Evolutionary conservation across 2,329 filamentous ascomycete genomes (phyloP).

Genomic region (Penicillium sp.): DNA sequence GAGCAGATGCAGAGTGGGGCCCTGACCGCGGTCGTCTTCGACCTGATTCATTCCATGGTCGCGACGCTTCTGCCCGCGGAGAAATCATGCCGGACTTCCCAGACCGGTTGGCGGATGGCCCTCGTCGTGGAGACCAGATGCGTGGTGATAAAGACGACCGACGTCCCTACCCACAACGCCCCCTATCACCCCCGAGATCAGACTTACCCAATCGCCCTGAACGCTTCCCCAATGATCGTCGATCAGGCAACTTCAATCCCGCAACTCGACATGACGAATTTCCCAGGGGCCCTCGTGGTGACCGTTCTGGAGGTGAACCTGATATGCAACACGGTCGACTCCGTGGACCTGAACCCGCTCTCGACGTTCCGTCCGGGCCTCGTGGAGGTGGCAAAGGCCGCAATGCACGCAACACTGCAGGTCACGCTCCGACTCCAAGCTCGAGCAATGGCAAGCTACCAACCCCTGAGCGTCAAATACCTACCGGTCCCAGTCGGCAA

Average conservation of each 20-base stretch:
- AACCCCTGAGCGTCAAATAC: constrained; percentile 45
- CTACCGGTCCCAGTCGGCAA: constrained; percentile 48
- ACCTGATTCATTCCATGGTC: constrained; percentile 34
- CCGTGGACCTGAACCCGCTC: constrained; percentile 40
- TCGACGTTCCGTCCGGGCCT: constrained; percentile 60
- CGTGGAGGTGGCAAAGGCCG: constrained; percentile 42
- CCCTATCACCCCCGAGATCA: constrained; percentile 31
- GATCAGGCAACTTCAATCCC: constrained; percentile 31
- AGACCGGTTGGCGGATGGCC: constrained; percentile 33
- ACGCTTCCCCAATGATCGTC: constrained; percentile 42
- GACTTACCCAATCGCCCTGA: constrained; percentile 42
- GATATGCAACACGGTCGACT: constrained; percentile 54
- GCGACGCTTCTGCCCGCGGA: constrained; percentile 37
- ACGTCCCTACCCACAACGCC: constrained; percentile 30
- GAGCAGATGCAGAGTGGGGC: constrained; percentile 44
- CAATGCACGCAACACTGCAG: constrained; percentile 33
- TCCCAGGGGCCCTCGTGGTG: constrained; percentile 58
- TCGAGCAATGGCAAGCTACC: constrained; percentile 27
- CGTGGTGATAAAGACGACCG: constrained; percentile 40
- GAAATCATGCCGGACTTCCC: constrained; percentile 39
- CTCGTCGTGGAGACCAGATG: constrained; percentile 34
- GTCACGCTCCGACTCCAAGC: constrained; percentile 11
- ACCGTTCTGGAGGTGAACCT: constrained; percentile 41
- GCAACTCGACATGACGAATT: constrained; percentile 48
- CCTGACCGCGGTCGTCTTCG: constrained; percentile 42